Evolutionary conservation across 148 eudicot genomes (phyloP), one percentile per base, ranked within the genome.

Genomic region (Diospyros kaki): DNA sequence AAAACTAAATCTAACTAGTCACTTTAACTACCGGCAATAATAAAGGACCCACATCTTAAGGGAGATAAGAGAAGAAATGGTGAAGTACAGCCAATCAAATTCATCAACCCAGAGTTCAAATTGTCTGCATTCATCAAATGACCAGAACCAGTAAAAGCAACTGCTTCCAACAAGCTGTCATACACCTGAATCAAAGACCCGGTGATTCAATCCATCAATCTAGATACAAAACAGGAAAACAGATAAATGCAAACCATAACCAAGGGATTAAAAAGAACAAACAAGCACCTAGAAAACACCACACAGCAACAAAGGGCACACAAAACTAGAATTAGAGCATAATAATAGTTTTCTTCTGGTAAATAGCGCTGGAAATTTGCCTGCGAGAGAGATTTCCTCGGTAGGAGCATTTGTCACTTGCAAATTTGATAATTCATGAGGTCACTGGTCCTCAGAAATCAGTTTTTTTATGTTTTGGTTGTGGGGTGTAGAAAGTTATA

Each of bases 91-190:
- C 84, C 75, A 84, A 86, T 81, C 78, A 77, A 28, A 28, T 28
- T 28, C 28, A 28, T 28, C 28, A 28, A 28, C 28, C 28, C 28
- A 28, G 28, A 28, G 28, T 28, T 28, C 28, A 28, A 79, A 89
- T 78, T 89, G 89, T 80, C 79, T 80, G 80, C 86, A 82, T 78
- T 86, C 91, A 84, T 69, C 87, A 77, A 84, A 83, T 83, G 89
- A 84, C 81, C 89, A 84, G 89, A 87, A 86, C 81, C 85, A 89
- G 73, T 76, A 87, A 81, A 87, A 79, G 82, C 96, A 88, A 87
- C 91, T 73, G 93, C 91, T 77, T 28, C 92, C 87, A 86, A 91
- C 86, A 89, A 87, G 93, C 97, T 86, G 82, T 87, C 87, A 89
- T 38, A 91, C 86, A 91, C 93, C 93, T 91, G 93, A 86, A 83